phyloP scores from a whole-genome alignment of 352 stramenopile genomes.

The Globisporangium camurandrum region DNA sequence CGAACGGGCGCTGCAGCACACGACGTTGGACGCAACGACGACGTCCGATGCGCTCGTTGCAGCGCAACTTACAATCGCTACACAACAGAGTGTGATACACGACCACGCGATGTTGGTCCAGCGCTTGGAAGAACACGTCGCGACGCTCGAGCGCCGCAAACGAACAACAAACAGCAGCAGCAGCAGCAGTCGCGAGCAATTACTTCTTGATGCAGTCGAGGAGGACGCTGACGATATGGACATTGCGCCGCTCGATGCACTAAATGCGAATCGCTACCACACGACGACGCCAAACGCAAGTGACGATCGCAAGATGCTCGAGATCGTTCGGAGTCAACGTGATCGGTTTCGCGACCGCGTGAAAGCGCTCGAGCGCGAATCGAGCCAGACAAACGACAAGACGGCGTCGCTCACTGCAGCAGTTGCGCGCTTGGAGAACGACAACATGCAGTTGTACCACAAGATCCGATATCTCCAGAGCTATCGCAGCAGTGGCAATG shows the following conservation, averaged over 20 bases:
- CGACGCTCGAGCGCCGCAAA: constrained; percentile 38
- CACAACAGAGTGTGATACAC: too few relatives aligned
- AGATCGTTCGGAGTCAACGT: constrained; percentile 75
- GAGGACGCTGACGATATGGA: too few relatives aligned
- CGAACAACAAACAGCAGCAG: constrained; percentile 16
- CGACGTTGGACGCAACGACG: too few relatives aligned
- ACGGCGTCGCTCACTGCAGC: constrained; percentile 52
- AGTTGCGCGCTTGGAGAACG: constrained; percentile 66
- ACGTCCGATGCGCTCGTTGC: too few relatives aligned
- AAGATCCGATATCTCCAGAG: constrained; percentile 86
- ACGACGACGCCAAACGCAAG: too few relatives aligned
- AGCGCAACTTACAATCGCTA: too few relatives aligned
- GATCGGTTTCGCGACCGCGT: constrained; percentile 78
- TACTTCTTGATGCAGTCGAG: too few relatives aligned
- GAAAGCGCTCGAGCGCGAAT: constrained; percentile 72
- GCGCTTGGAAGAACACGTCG: constrained; percentile 62
- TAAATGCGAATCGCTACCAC: too few relatives aligned
- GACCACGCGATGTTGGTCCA: constrained; percentile 45
- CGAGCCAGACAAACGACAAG: constrained; percentile 65
- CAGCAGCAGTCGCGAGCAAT: constrained; percentile 45
- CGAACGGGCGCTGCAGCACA: constrained; percentile 63
- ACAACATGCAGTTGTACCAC: constrained; percentile 90
- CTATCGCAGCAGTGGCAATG: constrained; percentile 37
- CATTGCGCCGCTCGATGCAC: too few relatives aligned
- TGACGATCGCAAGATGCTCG: constrained; percentile 81